A percentile compares a stretch with the other conserved stretches of the same genome.
Conservation (phyloP, 805 yeast genomes). For the Suhomyces vadensis region DNA sequence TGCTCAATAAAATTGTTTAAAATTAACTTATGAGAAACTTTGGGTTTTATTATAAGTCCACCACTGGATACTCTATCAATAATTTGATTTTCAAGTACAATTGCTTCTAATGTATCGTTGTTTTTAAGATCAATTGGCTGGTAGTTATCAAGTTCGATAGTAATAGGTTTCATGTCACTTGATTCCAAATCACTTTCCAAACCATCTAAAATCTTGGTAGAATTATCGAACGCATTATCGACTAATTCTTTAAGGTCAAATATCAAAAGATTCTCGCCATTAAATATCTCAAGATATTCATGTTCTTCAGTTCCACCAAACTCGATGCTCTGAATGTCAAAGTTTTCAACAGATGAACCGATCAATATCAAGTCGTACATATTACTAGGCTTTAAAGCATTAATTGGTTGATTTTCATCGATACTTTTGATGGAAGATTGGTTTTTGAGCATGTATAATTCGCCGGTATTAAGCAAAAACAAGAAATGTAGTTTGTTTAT, state of each 20-base stretch:
- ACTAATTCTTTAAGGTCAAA: slow-evolving; percentile 29
- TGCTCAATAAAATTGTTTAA: slow-evolving; percentile 49
- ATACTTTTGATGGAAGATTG: slow-evolving; percentile 16
- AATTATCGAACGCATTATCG: slow-evolving; percentile 21
- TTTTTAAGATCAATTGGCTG: slow-evolving; percentile 25
- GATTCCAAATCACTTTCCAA: slow-evolving; percentile 15
- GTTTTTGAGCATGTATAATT: slow-evolving; percentile 37
- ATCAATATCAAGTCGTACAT: slow-evolving; percentile 38
- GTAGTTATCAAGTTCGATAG: slow-evolving; percentile 25
- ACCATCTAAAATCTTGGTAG: slow-evolving; percentile 15
- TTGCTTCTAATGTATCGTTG: slow-evolving; percentile 35
- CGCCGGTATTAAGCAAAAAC: slow-evolving; percentile 40
- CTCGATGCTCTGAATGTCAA: slow-evolving; percentile 27
- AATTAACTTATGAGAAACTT: slow-evolving; percentile 42
- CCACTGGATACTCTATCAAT: slow-evolving; percentile 23
- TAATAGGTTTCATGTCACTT: slow-evolving; percentile 24
- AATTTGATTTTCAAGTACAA: slow-evolving; percentile 42
- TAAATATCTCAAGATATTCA: slow-evolving; percentile 32
- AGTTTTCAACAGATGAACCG: slow-evolving; percentile 31
- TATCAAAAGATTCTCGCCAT: slow-evolving; percentile 38
- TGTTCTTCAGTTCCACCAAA: slow-evolving; percentile 11
- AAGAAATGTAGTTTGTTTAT: slow-evolving; percentile 34
- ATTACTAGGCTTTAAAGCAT: slow-evolving; percentile 20
- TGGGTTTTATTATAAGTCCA: slow-evolving; percentile 31
- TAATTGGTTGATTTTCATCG: slow-evolving; percentile 7